phyloP scores from a whole-genome alignment of 805 yeast species.

The Allodekkera sacchari region DNA sequence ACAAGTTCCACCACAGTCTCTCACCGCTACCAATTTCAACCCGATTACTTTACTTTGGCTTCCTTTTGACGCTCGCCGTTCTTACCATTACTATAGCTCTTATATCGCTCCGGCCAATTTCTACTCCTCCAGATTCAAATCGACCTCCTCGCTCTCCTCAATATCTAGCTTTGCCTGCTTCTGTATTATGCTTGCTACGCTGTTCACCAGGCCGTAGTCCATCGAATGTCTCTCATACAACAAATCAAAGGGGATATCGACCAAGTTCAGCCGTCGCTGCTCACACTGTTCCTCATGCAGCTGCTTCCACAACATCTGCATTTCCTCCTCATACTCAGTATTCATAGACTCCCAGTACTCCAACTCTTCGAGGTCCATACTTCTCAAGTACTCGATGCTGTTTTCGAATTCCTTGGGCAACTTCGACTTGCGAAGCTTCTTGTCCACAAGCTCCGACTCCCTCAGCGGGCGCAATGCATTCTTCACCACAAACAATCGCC shows the following conservation, averaged over 20 bases:
- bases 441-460: conserved; percentile 16
- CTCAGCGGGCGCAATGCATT: conserved; percentile 20
- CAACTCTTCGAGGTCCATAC: conserved; percentile 21
- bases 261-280: conserved; percentile 7
- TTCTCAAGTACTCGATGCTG: conserved; percentile 18
- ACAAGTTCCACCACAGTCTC: too few relatives aligned
- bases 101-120: too few relatives aligned
- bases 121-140: too few relatives aligned
- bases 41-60: too few relatives aligned
- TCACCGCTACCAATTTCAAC: too few relatives aligned
- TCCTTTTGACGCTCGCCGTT: too few relatives aligned
- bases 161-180: too few relatives aligned
- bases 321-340: conserved; percentile 24
- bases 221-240: conserved; percentile 9
- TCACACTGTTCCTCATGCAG: conserved; percentile 2
- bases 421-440: conserved; percentile 15
- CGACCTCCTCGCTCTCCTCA: too few relatives aligned
- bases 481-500: conserved; percentile 18
- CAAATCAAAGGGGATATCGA: conserved; percentile 16
- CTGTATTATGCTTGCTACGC: too few relatives aligned
- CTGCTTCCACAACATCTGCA: conserved; percentile 12
- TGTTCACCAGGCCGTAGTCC: too few relatives aligned
- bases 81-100: too few relatives aligned
- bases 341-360: conserved; percentile 25
- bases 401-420: conserved; percentile 21